Conservation (phyloP, 2,329 filamentous ascomycete genomes). For the Verticillium longisporum region DNA sequence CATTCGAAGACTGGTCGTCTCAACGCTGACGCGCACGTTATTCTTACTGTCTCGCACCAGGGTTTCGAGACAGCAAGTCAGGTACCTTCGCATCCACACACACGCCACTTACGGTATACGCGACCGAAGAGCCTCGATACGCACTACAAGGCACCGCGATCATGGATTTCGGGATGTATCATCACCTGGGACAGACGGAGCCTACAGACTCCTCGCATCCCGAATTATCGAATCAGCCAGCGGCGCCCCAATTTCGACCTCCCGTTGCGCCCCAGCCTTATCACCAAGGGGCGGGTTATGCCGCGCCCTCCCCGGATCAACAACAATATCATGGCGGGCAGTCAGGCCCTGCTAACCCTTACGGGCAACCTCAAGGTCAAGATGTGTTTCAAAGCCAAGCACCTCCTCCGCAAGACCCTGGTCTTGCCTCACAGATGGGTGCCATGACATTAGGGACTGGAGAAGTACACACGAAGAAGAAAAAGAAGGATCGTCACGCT, state of each 20-base stretch:
- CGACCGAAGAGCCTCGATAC: not conserved
- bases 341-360: slow-evolving; percentile 17
- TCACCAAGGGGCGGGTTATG: slow-evolving; percentile 36
- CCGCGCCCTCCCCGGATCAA: slow-evolving; percentile 24
- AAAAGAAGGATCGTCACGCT: slow-evolving; percentile 94
- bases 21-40: not conserved
- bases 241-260: slow-evolving; percentile 49
- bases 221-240: slow-evolving; percentile 41
- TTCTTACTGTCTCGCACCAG: not conserved
- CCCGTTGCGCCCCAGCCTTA: slow-evolving; percentile 48
- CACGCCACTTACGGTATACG: not conserved
- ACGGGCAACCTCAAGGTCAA: slow-evolving; percentile 22
- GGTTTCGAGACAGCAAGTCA: not conserved
- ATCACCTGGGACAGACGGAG: slow-evolving; percentile 49
- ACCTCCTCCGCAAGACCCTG: slow-evolving; percentile 35
- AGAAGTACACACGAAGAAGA: slow-evolving; percentile 51
- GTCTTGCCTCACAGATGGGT: slow-evolving; percentile 67
- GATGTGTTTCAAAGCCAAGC: slow-evolving; percentile 15
- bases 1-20: not conserved
- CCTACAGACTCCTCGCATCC: slow-evolving; percentile 48
- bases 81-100: not conserved
- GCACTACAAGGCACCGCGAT: slow-evolving; percentile 4
- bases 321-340: slow-evolving; percentile 20
- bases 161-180: slow-evolving; percentile 52
- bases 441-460: slow-evolving; percentile 58